Percentiles rank a stretch among this genome's conserved stretches.
phyloP scores from a whole-genome alignment of 2,329 filamentous ascomycete species.

The Rhynchosporium agropyri region DNA sequence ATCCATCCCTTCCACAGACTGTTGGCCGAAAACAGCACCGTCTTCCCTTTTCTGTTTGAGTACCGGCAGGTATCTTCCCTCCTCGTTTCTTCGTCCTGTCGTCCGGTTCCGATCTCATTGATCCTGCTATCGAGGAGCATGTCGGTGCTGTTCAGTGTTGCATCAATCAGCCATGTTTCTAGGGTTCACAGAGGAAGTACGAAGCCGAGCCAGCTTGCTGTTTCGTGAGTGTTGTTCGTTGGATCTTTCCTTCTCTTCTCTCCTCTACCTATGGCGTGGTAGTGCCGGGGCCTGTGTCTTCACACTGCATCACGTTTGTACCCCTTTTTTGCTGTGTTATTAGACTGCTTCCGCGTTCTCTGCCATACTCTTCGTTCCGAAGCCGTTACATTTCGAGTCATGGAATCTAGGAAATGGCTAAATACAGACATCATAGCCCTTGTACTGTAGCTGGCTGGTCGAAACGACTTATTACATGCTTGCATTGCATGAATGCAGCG shows the following conservation, averaged over 20 bases:
- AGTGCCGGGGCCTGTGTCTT: neutral
- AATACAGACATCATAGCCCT: neutral
- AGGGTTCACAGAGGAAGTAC: neutral
- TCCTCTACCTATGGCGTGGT: neutral
- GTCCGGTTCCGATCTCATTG: neutral
- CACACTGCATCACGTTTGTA: neutral
- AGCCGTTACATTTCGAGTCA: constrained; percentile 2
- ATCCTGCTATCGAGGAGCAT: neutral
- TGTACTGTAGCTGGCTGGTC: neutral
- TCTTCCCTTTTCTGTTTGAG: no score
- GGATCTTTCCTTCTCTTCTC: neutral
- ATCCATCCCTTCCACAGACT: no score
- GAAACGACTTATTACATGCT: neutral
- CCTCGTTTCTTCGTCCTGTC: neutral
- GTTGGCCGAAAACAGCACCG: no score
- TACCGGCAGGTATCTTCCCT: neutral
- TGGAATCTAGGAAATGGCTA: neutral
- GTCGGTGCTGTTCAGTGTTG: neutral
- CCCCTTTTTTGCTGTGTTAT: neutral
- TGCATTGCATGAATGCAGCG: neutral
- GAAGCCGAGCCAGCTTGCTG: neutral
- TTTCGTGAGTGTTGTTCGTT: neutral
- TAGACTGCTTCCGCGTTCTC: neutral
- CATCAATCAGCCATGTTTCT: neutral
- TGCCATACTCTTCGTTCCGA: neutral